Evolutionary conservation across 1,284 basidiomycete species (phyloP), one percentile per base, ranked within the genome.

Genomic region (Leccinum angustisporum): DNA sequence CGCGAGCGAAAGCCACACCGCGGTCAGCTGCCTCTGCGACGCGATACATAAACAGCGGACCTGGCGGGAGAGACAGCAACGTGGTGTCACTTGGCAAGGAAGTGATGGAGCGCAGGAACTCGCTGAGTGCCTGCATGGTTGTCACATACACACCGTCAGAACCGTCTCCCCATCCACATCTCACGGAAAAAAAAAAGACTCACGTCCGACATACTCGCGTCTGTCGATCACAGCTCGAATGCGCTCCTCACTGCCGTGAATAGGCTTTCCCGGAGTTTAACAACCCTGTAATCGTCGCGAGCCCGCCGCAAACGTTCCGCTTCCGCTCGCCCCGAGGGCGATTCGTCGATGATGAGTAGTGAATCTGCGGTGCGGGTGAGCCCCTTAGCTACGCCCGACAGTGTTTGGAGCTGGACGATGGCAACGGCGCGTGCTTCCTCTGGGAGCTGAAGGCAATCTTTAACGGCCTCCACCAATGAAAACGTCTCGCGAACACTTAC

Each of bases 321-420:
- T 60, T 85, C 83, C 1, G 75, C 78, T 56, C 81, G 76, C 10
- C 79, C 77, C 21, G 79, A 81, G 0, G 81, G 78, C 21, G 82
- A 81, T 40, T 86, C 86, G 56, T 88, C 87, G 4, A 86, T 81
- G 50, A 86, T 83, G 18, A 87, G 79, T 57, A 90, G 75, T 51
- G 86, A 82, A 69, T 95, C 94, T 4, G 83, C 83, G 0, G 84
- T 84, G 9, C 90, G 84, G 0, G 94, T 93, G 9, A 96, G 81
- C 2, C 94, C 94, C 63, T 90, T 91, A 7, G 92, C 90, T 40
- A 94, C 86, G 9, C 93, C 93, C 0, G 91, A 84, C 16, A 97
- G 79, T 0, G 88, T 90, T 67, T 91, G 87, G 6, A 95, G 81
- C 65, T 93, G 90, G 14, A 85, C 79, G 31, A 91, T 84, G 0